These are phyloP conservation scores for Termitomyces sp. DNA, from an alignment of 768 basidiomycete species.

Conservation along the genomic window DNA sequence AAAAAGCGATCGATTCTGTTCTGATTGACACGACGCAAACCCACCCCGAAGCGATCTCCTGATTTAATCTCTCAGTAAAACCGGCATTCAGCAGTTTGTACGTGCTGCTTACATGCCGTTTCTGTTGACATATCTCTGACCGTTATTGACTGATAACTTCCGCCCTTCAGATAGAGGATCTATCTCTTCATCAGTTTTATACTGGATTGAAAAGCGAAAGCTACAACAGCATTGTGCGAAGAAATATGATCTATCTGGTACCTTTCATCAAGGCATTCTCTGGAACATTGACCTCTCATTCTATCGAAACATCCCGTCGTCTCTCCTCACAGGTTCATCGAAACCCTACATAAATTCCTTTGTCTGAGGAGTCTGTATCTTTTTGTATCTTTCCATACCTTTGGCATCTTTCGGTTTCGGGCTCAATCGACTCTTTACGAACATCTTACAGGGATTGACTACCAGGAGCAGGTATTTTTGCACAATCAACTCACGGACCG, in stretches of 20 bases:
- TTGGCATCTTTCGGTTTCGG: constrained; percentile 16
- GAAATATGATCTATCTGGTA: not conserved
- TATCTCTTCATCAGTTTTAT: constrained; percentile 11
- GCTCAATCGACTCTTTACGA: constrained; percentile 13
- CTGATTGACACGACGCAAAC: not conserved
- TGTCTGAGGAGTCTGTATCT: too few relatives aligned
- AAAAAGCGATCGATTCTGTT: not conserved
- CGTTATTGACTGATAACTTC: not conserved
- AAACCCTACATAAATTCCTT: constrained; percentile 13
- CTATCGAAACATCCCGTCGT: constrained; percentile 15
- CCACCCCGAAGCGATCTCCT: not conserved
- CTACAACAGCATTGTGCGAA: not conserved
- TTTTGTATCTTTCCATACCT: too few relatives aligned
- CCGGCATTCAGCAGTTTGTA: not conserved
- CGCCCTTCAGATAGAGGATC: constrained; percentile 1
- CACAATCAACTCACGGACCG: too few relatives aligned
- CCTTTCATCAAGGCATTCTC: not conserved
- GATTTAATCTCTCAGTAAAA: not conserved
- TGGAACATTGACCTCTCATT: constrained; percentile 3
- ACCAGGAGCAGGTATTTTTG: constrained; percentile 6
- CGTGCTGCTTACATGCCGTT: not conserved
- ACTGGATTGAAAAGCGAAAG: constrained; percentile 4
- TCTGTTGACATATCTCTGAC: constrained; percentile 2
- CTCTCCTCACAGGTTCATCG: constrained; percentile 13
- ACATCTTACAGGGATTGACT: constrained; percentile 8